These are phyloP conservation scores for Strobilomyces confusus DNA, from an alignment of 768 basidiomycete genomes.

Conservation along the genomic window DNA sequence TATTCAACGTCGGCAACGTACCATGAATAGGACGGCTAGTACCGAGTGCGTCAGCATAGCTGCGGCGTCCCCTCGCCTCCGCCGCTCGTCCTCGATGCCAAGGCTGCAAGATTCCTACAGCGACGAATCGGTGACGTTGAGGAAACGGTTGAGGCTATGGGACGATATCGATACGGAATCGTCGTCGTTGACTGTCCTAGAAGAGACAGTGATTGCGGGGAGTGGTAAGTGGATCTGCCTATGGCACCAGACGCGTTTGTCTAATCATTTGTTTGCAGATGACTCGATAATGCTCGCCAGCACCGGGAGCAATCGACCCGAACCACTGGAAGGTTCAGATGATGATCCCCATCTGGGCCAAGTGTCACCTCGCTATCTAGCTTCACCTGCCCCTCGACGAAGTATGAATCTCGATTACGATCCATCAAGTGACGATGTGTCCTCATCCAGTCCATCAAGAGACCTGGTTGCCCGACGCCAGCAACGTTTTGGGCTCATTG, in stretches of 20 bases:
- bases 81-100: constrained; percentile 26
- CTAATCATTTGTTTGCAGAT: constrained; percentile 30
- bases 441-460: constrained; percentile 44
- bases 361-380: constrained; percentile 65
- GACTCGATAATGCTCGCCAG: constrained; percentile 42
- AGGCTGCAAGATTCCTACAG: constrained; percentile 11
- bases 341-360: constrained; percentile 62
- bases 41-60: constrained; percentile 4
- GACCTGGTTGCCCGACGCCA: constrained; percentile 40
- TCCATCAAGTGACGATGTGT: constrained; percentile 47
- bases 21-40: constrained; percentile 21
- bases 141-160: constrained; percentile 26
- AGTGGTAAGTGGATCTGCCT: constrained; percentile 25
- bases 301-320: background rate
- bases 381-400: constrained; percentile 55
- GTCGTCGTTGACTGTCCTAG: constrained; percentile 16
- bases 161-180: constrained; percentile 18
- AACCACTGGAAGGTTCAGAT: constrained; percentile 44
- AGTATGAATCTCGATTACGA: constrained; percentile 33
- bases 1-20: constrained; percentile 18
- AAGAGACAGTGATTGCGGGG: constrained; percentile 31
- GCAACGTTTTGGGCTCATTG: constrained; percentile 27
- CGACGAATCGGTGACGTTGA: constrained; percentile 11
- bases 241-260: background rate
- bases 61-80: constrained; percentile 15